phyloP scores from a whole-genome alignment of 495 filamentous ascomycete species.

The Aspergillus bertholletiae region DNA sequence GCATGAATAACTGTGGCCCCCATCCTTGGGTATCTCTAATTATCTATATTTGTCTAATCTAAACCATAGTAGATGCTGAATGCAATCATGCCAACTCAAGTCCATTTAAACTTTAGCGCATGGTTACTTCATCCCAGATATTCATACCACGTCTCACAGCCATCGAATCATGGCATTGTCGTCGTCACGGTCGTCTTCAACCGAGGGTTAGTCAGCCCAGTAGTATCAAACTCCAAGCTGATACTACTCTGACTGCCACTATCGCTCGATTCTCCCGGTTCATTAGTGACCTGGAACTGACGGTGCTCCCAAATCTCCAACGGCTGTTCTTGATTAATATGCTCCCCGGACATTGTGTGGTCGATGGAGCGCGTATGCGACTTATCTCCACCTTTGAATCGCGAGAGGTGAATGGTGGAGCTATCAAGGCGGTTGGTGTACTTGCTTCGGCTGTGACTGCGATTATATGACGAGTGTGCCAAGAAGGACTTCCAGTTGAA shows the following conservation, averaged over 20 bases:
- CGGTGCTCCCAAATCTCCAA: conserved; percentile 21
- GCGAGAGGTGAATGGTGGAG: conserved; percentile 8
- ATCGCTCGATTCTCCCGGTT: conserved; percentile 5
- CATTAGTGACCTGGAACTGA: conserved; percentile 18
- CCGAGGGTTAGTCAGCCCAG: not conserved
- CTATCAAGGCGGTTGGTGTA: conserved; percentile 7
- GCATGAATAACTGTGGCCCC: no score
- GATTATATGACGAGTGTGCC: conserved; percentile 5
- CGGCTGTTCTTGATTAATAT: conserved; percentile 2
- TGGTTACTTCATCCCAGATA: not conserved
- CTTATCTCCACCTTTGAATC: conserved; percentile 5
- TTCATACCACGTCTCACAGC: not conserved
- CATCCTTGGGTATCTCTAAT: no score
- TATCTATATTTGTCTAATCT: no score
- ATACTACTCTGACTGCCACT: conserved; percentile 6
- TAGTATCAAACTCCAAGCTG: conserved; percentile 7
- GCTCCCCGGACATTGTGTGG: conserved; percentile 8
- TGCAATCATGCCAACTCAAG: not conserved
- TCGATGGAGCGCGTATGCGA: conserved; percentile 5
- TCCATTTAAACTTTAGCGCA: not conserved
- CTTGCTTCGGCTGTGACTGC: conserved; percentile 7
- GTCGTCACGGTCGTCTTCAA: not conserved
- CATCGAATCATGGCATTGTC: not conserved
- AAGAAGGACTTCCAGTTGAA: conserved; percentile 26
- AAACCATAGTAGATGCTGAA: not conserved